phyloP scores from a whole-genome alignment of 768 basidiomycete genomes.

The Xerocomellus intermedius region DNA sequence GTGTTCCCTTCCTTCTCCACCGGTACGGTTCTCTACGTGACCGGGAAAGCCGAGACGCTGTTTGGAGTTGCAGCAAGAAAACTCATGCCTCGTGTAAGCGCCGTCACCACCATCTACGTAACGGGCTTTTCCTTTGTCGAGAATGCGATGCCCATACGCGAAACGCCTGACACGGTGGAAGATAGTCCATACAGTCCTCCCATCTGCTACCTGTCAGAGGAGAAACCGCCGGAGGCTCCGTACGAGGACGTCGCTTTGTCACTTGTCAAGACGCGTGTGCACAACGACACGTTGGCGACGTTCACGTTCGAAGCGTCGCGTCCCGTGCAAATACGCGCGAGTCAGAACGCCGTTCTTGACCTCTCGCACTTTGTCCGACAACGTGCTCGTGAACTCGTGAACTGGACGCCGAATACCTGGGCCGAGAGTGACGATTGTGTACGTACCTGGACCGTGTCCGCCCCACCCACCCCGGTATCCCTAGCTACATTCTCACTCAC shows the following conservation, averaged over 20 bases:
- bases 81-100: constrained; percentile 49
- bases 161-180: constrained; percentile 30
- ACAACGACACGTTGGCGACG: constrained; percentile 43
- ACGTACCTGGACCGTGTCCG: constrained; percentile 63
- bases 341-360: constrained; percentile 56
- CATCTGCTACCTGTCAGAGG: constrained; percentile 50
- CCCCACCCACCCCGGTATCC: constrained; percentile 14
- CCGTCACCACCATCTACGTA: constrained; percentile 46
- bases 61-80: constrained; percentile 46
- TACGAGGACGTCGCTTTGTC: constrained; percentile 34
- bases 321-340: constrained; percentile 29
- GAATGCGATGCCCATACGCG: constrained; percentile 54
- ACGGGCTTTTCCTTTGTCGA: constrained; percentile 54
- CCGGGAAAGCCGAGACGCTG: constrained; percentile 51
- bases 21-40: constrained; percentile 59
- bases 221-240: constrained; percentile 28
- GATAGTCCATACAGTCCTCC: constrained; percentile 61
- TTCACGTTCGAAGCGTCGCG: constrained; percentile 48
- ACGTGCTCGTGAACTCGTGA: constrained; percentile 50
- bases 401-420: constrained; percentile 38
- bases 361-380: constrained; percentile 50
- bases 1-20: constrained; percentile 54
- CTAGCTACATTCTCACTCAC: constrained; percentile 43
- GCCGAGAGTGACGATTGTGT: constrained; percentile 60
- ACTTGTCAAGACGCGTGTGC: constrained; percentile 19